These are phyloP conservation scores for Colletotrichum scovillei DNA, from an alignment of 2,329 filamentous ascomycete genomes.

Conservation along the genomic window DNA sequence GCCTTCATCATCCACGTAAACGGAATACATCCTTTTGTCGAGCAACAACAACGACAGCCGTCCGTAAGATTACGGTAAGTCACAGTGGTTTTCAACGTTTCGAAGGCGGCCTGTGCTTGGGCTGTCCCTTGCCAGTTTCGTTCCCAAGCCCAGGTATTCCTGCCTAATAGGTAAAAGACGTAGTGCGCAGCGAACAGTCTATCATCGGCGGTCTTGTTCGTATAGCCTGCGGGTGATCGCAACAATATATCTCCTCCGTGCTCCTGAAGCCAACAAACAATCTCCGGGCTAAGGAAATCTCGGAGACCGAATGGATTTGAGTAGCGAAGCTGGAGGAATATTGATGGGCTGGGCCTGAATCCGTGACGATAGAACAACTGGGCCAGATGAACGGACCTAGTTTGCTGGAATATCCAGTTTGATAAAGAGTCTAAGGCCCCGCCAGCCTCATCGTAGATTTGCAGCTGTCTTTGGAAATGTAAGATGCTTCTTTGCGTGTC, in stretches of 20 bases:
- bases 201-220: background rate
- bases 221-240: background rate
- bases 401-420: background rate
- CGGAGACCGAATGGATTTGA: too few species aligned
- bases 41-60: background rate
- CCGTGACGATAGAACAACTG: background rate
- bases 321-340: background rate
- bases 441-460: too few species aligned
- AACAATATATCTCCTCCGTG: background rate
- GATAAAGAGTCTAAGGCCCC: fast-evolving
- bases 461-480: fast-evolving
- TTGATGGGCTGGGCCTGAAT: background rate
- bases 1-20: conserved; percentile 2
- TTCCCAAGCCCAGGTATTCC: background rate
- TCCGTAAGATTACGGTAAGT: background rate
- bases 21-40: background rate
- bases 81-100: background rate
- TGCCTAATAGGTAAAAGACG: background rate
- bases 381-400: background rate
- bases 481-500: fast-evolving
- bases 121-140: too few species aligned
- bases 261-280: background rate
- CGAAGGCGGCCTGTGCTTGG: background rate
- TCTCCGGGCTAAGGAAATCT: background rate
- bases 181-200: background rate